Percentiles rank a stretch among this genome's conserved stretches.
Evolutionary conservation across 179 eudicot species (phyloP).

Genomic region (Silene noctiflora): DNA sequence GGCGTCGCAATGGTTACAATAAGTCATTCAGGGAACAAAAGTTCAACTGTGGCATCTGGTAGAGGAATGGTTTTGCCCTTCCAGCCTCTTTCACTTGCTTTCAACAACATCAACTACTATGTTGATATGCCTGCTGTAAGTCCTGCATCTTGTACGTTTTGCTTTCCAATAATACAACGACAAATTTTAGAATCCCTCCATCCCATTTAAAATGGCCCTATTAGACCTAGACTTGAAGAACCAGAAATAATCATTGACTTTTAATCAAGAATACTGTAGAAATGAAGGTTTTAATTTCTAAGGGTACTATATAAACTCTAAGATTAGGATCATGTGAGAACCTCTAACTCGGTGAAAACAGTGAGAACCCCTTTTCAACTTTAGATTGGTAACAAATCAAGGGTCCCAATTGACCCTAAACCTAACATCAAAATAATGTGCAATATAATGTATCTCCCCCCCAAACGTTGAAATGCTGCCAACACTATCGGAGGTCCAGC

Average conservation of each 20-base stretch:
- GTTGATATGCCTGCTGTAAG: conserved; percentile 85
- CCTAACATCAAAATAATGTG: no score
- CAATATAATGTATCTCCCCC: no score
- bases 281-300: not conserved
- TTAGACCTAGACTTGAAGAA: not conserved
- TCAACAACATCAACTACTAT: conserved; percentile 64
- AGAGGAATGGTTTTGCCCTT: conserved; percentile 82
- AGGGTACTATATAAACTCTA: not conserved
- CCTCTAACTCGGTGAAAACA: no score
- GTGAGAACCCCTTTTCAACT: no score
- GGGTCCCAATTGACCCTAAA: no score
- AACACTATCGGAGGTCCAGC: no score
- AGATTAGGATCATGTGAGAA: no score
- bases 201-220: not conserved
- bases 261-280: not conserved
- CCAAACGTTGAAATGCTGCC: no score
- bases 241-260: not conserved
- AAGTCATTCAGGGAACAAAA: not conserved
- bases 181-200: not conserved
- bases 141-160: not conserved
- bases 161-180: not conserved
- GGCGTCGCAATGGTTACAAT: conserved; percentile 1
- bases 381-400: no score
- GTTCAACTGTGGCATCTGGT: conserved; percentile 16
- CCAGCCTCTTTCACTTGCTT: conserved; percentile 65